A percentile compares a stretch with the other conserved stretches of the same genome.
Evolutionary conservation across 495 filamentous ascomycete species (phyloP).

Genomic region (Astrothelium subdiscretum): DNA sequence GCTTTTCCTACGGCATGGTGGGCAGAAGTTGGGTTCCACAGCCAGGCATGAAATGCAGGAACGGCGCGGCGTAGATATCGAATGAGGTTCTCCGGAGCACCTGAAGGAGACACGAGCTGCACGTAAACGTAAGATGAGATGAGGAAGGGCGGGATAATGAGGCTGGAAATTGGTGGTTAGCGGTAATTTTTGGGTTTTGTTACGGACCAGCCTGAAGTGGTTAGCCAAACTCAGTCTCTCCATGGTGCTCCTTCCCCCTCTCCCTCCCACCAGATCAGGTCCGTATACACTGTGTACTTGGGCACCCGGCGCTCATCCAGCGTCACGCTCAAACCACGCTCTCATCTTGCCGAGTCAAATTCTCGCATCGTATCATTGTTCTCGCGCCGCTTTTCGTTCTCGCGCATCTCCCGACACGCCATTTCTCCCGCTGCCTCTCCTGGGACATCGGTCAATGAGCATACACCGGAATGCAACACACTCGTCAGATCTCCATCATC

Average conservation of each 20-base stretch:
- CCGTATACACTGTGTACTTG: neutral
- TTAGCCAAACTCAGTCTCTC: neutral
- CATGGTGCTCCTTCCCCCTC: neutral
- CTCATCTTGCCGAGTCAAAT: neutral
- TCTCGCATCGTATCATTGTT: neutral
- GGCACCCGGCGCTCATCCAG: neutral
- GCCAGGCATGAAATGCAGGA: neutral
- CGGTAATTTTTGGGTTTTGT: slow-evolving; percentile 2
- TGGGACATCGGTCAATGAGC: neutral
- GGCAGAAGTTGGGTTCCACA: neutral
- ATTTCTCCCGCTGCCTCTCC: neutral
- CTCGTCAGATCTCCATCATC: neutral
- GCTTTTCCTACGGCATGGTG: neutral
- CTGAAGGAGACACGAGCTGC: neutral
- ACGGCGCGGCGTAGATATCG: neutral
- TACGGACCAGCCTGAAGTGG: neutral
- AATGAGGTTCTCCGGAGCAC: neutral
- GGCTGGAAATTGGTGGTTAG: neutral
- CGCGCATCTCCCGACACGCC: neutral
- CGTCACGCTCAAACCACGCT: neutral
- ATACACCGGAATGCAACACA: slow-evolving; percentile 1
- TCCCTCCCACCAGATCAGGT: neutral
- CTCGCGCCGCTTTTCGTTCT: neutral
- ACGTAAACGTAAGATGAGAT: slow-evolving; percentile 3
- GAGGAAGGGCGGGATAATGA: neutral